Percentiles rank a stretch among this genome's conserved stretches.
Conservation (phyloP, 805 yeast genomes). For the Ogataea neopini region DNA sequence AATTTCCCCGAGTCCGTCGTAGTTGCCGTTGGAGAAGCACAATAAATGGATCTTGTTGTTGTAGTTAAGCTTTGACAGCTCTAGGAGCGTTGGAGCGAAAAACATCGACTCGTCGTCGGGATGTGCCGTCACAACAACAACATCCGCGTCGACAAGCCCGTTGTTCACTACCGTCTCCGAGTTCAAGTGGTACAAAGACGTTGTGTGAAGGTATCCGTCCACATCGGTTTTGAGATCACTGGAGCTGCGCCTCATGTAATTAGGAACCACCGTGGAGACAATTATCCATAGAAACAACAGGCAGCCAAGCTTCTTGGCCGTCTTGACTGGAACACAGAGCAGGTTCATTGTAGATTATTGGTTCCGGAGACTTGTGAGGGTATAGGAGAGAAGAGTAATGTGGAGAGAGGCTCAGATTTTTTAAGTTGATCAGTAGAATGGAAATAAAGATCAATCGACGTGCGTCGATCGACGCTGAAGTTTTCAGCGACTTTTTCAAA, state of each 20-base stretch:
- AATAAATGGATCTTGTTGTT: conserved; percentile 56
- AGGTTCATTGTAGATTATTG: too few species aligned
- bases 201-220: conserved; percentile 23
- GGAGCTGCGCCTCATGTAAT: conserved; percentile 1
- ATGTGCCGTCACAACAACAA: conserved; percentile 68
- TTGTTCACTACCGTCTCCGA: conserved; percentile 18
- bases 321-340: conserved; percentile 7
- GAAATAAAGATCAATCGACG: too few species aligned
- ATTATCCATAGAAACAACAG: conserved; percentile 13
- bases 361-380: too few species aligned
- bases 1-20: conserved; percentile 66
- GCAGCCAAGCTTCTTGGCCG: conserved; percentile 7
- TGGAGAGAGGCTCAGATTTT: not conserved
- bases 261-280: conserved; percentile 14
- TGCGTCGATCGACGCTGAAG: too few species aligned
- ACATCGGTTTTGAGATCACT: conserved; percentile 3
- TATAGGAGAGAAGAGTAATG: too few species aligned
- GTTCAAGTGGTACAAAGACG: conserved; percentile 27
- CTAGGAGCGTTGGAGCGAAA: conserved; percentile 76
- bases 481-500: too few species aligned
- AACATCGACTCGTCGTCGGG: conserved; percentile 99
- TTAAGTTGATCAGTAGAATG: too few species aligned
- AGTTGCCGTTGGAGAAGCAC: conserved; percentile 79
- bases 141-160: conserved; percentile 25
- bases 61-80: conserved; percentile 46